These are phyloP conservation scores for Crithidia bombi DNA, from an alignment of 208 protist genomes.

Conservation along the genomic window DNA sequence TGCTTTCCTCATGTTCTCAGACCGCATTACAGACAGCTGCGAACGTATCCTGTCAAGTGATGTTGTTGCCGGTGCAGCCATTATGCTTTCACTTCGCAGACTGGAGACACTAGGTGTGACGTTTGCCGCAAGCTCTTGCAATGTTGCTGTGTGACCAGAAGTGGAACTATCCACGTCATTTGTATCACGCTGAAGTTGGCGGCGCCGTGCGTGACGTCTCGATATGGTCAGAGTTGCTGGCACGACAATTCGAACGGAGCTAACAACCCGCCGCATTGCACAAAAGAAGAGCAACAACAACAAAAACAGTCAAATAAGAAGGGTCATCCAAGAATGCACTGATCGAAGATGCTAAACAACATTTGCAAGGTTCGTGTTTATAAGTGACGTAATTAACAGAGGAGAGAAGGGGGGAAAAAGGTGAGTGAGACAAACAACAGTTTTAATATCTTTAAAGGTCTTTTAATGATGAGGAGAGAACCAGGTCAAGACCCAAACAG, in stretches of 20 bases:
- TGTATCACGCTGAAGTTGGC: conserved; percentile 3
- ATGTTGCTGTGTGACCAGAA: not conserved
- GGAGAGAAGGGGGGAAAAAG: not conserved
- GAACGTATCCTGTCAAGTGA: conserved; percentile 70
- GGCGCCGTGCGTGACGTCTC: conserved; percentile 26
- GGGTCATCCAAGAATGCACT: not conserved
- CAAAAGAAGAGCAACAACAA: not conserved
- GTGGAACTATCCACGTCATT: not conserved
- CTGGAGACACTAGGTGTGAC: conserved; percentile 21
- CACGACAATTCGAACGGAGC: not conserved
- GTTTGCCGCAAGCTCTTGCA: not conserved
- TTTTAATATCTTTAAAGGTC: no score
- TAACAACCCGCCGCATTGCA: conserved; percentile 1
- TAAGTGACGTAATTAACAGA: not conserved
- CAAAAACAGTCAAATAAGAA: not conserved
- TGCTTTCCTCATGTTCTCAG: conserved; percentile 19
- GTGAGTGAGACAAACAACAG: not conserved
- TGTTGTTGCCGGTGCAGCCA: conserved; percentile 53
- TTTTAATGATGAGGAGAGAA: no score
- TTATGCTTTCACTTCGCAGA: conserved; percentile 31
- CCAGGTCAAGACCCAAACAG: no score
- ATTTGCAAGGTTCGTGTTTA: no score
- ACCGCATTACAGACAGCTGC: conserved; percentile 42
- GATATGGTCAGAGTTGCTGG: not conserved
- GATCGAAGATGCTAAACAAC: no score